Conservation (phyloP, 169 alveolate genomes). For the Plasmodium fragile region DNA sequence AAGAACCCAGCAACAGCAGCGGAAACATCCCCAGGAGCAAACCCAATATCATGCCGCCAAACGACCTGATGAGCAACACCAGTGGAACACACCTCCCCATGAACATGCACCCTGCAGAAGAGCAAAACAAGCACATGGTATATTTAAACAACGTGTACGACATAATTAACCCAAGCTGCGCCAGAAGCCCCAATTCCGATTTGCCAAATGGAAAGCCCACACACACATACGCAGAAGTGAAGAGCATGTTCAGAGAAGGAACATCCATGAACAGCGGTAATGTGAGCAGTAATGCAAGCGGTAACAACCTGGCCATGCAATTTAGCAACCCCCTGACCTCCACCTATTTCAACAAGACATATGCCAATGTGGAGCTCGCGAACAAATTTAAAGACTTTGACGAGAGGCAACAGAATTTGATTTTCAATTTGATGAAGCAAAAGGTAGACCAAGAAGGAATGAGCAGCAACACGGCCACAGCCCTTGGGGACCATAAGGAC, state of each 20-base stretch:
- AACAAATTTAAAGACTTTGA: neutral
- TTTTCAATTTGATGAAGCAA: neutral
- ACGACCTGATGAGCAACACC: slow-evolving; percentile 5
- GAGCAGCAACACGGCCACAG: neutral
- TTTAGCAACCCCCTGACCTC: neutral
- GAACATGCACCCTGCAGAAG: neutral
- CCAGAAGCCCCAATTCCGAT: neutral
- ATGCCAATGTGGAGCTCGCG: neutral
- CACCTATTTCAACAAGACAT: neutral
- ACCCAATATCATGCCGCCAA: neutral
- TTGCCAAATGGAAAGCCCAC: neutral
- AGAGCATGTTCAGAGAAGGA: neutral
- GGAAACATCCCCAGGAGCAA: neutral
- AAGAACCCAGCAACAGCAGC: neutral
- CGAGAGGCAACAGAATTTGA: slow-evolving; percentile 4
- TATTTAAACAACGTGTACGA: slow-evolving; percentile 30
- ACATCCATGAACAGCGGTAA: neutral
- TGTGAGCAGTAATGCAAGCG: neutral
- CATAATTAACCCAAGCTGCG: neutral
- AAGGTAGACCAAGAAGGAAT: neutral
- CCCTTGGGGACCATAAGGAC: neutral
- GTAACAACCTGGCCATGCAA: neutral
- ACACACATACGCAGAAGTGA: neutral
- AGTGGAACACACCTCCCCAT: neutral
- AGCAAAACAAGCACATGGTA: neutral